Evolutionary conservation across 495 filamentous ascomycete genomes (phyloP).

Genomic region (Cryomyces minteri): DNA sequence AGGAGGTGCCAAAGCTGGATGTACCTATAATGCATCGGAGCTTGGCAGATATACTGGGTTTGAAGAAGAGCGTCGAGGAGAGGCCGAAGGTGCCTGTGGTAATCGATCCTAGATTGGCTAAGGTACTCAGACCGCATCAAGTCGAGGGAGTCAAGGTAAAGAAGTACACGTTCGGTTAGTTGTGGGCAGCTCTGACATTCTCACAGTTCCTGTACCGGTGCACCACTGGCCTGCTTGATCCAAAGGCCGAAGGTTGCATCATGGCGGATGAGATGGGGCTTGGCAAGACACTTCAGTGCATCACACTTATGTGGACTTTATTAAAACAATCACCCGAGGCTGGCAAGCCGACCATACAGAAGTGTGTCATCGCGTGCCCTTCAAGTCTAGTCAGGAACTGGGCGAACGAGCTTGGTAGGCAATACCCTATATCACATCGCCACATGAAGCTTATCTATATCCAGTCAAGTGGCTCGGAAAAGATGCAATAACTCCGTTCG

Average conservation of each 20-base stretch:
- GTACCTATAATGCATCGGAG: slow-evolving; percentile 81
- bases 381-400: slow-evolving; percentile 95
- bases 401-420: slow-evolving; percentile 64
- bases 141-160: slow-evolving; percentile 83
- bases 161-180: not conserved
- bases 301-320: slow-evolving; percentile 82
- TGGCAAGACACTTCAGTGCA: slow-evolving; percentile 83
- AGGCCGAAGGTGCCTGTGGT: slow-evolving; percentile 87
- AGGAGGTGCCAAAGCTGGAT: slow-evolving; percentile 41
- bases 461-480: slow-evolving; percentile 85
- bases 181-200: not conserved
- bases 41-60: slow-evolving; percentile 84
- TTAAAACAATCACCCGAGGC: slow-evolving; percentile 90
- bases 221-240: slow-evolving; percentile 84
- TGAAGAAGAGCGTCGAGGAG: slow-evolving; percentile 72
- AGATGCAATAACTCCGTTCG: slow-evolving; percentile 83
- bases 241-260: slow-evolving; percentile 90
- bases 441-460: not conserved
- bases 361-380: slow-evolving; percentile 96
- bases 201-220: slow-evolving; percentile 73
- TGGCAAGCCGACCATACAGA: slow-evolving; percentile 84
- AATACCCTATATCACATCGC: not conserved
- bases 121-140: slow-evolving; percentile 90
- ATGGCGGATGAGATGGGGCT: slow-evolving; percentile 99
- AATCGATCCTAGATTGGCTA: slow-evolving; percentile 80